These are phyloP conservation scores for Protomyces inouyei DNA, from an alignment of 1,139 yeast species.

Conservation along the genomic window DNA sequence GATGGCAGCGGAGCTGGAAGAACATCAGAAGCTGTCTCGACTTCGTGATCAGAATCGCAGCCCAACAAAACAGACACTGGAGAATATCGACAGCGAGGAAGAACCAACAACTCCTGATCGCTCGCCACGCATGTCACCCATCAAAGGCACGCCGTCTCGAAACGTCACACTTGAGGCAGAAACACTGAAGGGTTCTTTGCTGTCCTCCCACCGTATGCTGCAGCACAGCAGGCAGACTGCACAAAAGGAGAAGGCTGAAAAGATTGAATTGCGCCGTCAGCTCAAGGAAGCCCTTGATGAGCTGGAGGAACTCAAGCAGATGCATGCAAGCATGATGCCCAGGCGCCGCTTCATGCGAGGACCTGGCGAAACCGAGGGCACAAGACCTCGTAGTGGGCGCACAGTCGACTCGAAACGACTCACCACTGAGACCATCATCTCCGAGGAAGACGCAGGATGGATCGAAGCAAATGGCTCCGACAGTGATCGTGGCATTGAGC, in stretches of 20 bases:
- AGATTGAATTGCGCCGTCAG: constrained; percentile 38
- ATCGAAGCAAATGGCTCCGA: constrained; percentile 31
- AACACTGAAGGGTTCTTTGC: constrained; percentile 60
- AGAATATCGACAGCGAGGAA: constrained; percentile 29
- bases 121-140: constrained; percentile 45
- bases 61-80: constrained; percentile 29
- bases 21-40: background rate
- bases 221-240: constrained; percentile 36
- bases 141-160: constrained; percentile 47
- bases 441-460: constrained; percentile 34
- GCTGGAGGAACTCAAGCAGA: constrained; percentile 22
- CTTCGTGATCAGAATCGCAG: constrained; percentile 2
- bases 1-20: constrained; percentile 8
- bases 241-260: constrained; percentile 40
- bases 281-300: constrained; percentile 36
- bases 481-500: constrained; percentile 25
- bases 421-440: constrained; percentile 12
- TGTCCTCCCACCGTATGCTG: constrained; percentile 49
- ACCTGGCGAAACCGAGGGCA: background rate
- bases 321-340: constrained; percentile 3
- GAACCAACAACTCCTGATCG: constrained; percentile 31
- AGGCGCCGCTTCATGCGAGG: constrained; percentile 2
- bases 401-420: background rate
- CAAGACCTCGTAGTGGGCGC: background rate
- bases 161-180: constrained; percentile 60